A percentile compares a stretch with the other conserved stretches of the same genome.
Evolutionary conservation across 768 basidiomycete species (phyloP).

Genomic region (Mycena metata): DNA sequence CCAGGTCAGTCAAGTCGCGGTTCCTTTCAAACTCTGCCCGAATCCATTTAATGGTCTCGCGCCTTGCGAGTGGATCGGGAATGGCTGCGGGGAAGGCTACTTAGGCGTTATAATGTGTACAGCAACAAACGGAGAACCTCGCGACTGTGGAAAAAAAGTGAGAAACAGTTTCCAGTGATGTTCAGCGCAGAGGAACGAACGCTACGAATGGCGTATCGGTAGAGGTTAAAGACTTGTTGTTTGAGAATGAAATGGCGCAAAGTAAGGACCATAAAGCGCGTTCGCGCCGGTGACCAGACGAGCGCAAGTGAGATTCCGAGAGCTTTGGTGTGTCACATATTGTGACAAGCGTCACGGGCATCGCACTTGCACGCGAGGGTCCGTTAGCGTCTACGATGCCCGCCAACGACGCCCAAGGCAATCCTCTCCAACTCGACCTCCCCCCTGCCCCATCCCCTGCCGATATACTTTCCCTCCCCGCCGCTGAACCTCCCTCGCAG

Average conservation of each 20-base stretch:
- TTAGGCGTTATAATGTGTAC: constrained; percentile 2
- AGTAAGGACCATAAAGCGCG: constrained; percentile 51
- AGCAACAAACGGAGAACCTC: constrained; percentile 26
- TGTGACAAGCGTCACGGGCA: too few relatives aligned
- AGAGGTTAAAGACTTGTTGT: constrained; percentile 70
- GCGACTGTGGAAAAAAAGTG: constrained; percentile 26
- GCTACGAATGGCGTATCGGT: constrained; percentile 77
- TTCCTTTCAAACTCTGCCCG: constrained; percentile 79
- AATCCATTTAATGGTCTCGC: constrained; percentile 81
- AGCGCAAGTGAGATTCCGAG: too few relatives aligned
- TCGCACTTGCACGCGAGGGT: not conserved
- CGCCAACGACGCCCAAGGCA: constrained; percentile 32
- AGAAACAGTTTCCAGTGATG: not conserved
- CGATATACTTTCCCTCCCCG: constrained; percentile 40
- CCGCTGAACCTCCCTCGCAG: constrained; percentile 39
- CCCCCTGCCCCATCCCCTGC: constrained; percentile 22
- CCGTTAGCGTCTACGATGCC: constrained; percentile 43
- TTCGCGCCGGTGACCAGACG: not conserved
- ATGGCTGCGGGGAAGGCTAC: constrained; percentile 60
- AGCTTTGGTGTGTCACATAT: too few relatives aligned
- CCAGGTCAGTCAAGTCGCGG: constrained; percentile 68
- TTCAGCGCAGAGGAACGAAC: constrained; percentile 56
- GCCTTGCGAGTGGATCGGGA: constrained; percentile 69
- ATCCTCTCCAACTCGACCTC: constrained; percentile 35
- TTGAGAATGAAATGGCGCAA: constrained; percentile 84